Base-by-base conservation (phyloP, 768 basidiomycete genomes). In the Gelatoporia subvermispora region DNA sequence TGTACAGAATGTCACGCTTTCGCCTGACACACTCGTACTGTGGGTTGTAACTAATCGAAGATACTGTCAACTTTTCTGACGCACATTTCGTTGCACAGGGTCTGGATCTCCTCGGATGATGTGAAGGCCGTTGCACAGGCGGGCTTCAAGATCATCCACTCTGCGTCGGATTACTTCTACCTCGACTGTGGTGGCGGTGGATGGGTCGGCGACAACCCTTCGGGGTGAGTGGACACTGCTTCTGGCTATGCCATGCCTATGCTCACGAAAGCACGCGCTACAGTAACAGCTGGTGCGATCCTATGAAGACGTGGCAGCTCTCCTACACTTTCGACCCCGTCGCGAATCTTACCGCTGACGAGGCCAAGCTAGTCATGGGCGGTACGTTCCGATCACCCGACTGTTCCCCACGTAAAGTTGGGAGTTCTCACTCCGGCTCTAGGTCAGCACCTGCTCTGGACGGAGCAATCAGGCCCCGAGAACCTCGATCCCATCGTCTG, bases 261-360 rank as follows among this genome's bases (percentile, higher is more conserved):
- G 16, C 11, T 43, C 42, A n/a, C 22, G 16, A 20, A 8, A n/a
- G 37, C 20, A 16, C 37, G 37, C 42, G 13, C n/a, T 40, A 39
- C 46, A 58, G 62, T 5, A 79, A 80, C 53, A 82, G 80, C 59
- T 88, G 85, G 84, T 87, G 84, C 59, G 83, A 84, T 57, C 84
- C 85, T 2, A 88, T 84, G 78, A 88, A 88, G 65, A 81, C 81
- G 8, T 91, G 88, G 88, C 80, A 85, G 60, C 72, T 69, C 66
- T 64, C 83, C 0, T 87, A 84, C 66, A 79, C 81, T 4, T 91
- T 89, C 66, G 74, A 92, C 61, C 88, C 88, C 3, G 69, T 74
- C 42, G 74, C 72, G 15, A 78, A 75, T 58, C 59, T 89, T 39
- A 74, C 73, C 0, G 53, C 61, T 2, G 68, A 67, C 2, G 70